Base-by-base conservation (phyloP, 768 basidiomycete genomes). In the Serendipita sp. region DNA sequence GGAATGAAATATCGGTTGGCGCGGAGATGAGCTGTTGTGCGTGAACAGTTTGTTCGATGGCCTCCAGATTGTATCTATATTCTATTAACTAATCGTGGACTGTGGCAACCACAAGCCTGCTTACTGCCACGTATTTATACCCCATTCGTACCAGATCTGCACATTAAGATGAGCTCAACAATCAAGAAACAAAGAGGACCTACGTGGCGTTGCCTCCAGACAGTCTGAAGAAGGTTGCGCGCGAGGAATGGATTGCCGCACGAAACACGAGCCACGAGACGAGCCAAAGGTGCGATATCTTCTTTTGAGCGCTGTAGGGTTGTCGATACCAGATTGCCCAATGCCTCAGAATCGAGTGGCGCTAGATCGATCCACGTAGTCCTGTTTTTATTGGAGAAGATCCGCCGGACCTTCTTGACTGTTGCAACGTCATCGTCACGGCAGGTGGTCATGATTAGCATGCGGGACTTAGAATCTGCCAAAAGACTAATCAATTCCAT, bases 201-300 rank as follows among this genome's bases (percentile, higher is more conserved):
- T 69, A 85, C 85, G 70, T 81, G 76, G 65, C 78, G 77, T 69
- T 85, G 84, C 16, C 85, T 75, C 62, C 86, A 83, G 2, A 87
- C 73, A 0, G 82, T 84, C 37, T 76, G 77, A 34, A 88, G 72
- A 62, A 87, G 77, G 68, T 80, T 87, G 63, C 85, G 74, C 2
- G 83, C 82, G 3, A 83, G 81, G 68, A 88, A 87, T 0, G 85
- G 81, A 70, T 87, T 88, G 4, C 87, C 87, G 16, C 79, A 78
- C 0, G 86, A 85, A 10, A 79, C 74, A 0, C 76, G 74, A 67
- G 77, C 80, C 15, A 87, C 75, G 58, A 86, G 78, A 16, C 77
- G 75, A 3, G 84, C 79, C 50, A 88, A 70, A 3, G 78, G 73
- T 2, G 74, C 72, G 62, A 80, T 81, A 18, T 83, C 83, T 40